Percentiles rank a stretch among this genome's conserved stretches.
Conservation (phyloP, 768 basidiomycete species). For the Trametopsis cervina region DNA sequence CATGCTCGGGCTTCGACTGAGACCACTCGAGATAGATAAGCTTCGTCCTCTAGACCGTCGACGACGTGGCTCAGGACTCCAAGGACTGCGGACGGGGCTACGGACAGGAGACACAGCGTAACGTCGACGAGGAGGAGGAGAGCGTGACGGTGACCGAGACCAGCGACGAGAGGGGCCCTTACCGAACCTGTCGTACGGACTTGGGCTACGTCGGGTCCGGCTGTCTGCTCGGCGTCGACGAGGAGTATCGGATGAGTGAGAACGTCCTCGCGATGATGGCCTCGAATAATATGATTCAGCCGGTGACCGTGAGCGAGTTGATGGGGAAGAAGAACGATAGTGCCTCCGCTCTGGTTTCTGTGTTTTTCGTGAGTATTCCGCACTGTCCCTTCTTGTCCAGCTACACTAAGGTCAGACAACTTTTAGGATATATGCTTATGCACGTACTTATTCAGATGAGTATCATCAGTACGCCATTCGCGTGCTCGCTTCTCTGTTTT, state of each 20-base stretch:
- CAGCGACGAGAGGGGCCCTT: slow-evolving; percentile 26
- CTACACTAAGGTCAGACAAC: slow-evolving; percentile 30
- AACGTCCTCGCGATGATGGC: slow-evolving; percentile 58
- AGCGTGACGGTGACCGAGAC: slow-evolving; percentile 24
- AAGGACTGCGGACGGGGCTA: slow-evolving; percentile 1
- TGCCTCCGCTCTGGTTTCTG: slow-evolving; percentile 19
- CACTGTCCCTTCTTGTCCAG: slow-evolving; percentile 58
- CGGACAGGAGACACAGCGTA: neutral
- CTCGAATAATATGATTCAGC: slow-evolving; percentile 59
- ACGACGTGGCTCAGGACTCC: slow-evolving; percentile 26
- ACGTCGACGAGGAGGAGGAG: slow-evolving; percentile 14
- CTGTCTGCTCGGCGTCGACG: slow-evolving; percentile 50
- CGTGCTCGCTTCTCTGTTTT: slow-evolving; percentile 33
- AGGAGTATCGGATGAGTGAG: slow-evolving; percentile 54
- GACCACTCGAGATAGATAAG: slow-evolving; percentile 33
- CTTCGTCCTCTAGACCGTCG: slow-evolving; percentile 34
- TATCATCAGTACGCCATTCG: slow-evolving; percentile 47
- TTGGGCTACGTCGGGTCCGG: slow-evolving; percentile 38
- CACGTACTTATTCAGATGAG: slow-evolving; percentile 69
- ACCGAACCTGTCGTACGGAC: slow-evolving; percentile 37
- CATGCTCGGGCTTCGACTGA: slow-evolving; percentile 36
- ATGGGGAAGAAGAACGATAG: slow-evolving; percentile 25
- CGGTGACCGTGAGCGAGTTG: slow-evolving; percentile 50
- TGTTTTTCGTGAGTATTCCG: slow-evolving; percentile 29
- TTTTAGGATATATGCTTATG: neutral